phyloP scores from a whole-genome alignment of 2,329 filamentous ascomycete genomes.

The Colletotrichum agaves region DNA sequence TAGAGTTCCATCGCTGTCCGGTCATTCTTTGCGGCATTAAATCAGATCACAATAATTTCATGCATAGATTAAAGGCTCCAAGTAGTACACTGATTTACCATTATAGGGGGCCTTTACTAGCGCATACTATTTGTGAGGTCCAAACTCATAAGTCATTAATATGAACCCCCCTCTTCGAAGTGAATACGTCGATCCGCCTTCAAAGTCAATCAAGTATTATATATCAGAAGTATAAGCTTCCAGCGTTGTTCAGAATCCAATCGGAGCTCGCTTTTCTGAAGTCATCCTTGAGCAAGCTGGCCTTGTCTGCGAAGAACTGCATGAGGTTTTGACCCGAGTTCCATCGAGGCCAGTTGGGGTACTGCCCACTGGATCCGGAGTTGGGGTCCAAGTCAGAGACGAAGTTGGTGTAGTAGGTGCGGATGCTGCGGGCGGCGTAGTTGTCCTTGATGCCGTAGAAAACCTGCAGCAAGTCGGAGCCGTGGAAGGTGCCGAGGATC shows the following conservation, averaged over 20 bases:
- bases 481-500: conserved; percentile 82
- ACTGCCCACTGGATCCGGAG: conserved; percentile 52
- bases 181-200: neutral
- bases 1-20: neutral
- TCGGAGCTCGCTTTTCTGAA: conserved; percentile 48
- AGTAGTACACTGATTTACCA: no score
- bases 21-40: neutral
- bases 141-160: neutral
- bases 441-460: conserved; percentile 58
- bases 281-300: conserved; percentile 50
- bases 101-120: no score
- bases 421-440: conserved; percentile 45
- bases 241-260: conserved; percentile 39
- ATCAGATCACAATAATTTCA: no score
- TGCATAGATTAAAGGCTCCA: no score
- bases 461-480: conserved; percentile 73
- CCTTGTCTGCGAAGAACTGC: conserved; percentile 53
- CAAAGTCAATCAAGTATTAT: neutral
- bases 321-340: conserved; percentile 60
- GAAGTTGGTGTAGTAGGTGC: conserved; percentile 78
- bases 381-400: conserved; percentile 79
- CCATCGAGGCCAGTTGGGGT: conserved; percentile 56
- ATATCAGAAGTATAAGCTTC: conserved; percentile 10
- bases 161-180: neutral
- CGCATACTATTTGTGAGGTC: neutral